Base-by-base conservation (phyloP, 345 rosid genomes). In the Camelina neglecta region DNA sequence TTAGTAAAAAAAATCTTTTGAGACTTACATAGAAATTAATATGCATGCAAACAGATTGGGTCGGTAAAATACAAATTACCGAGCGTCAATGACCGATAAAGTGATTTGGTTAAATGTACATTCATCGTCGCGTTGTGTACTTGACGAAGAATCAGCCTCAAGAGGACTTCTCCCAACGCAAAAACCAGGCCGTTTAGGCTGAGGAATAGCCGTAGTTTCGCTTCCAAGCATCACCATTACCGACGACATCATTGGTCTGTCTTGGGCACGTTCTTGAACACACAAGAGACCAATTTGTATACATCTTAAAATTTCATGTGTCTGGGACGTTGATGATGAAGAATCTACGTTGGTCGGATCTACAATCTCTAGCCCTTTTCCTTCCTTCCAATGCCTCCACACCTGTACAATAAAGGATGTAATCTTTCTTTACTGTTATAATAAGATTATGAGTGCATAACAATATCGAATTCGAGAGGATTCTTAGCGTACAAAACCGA, bases 211-310 rank as follows among this genome's bases (percentile, higher is more conserved):
- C 11, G 11, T 50, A 3, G 58, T 66, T 49, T 66, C 58, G 8
- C 70, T 66, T 49, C 70, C 70, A 12, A 66, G 16, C 70, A 66
- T 66, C 18, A 66, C 16, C 44, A 66, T 31, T 49, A 80, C 90
- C 2, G 85, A 73, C 6, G 89, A 71, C 93, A 90, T 90, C 12
- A 54, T 69, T 16, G 93, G 96, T 59, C 96, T 79, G 21, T 88
- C 90, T 23, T 92, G 89, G 3, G 93, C 87, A 2, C 72, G 80
- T 72, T 88, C 97, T 80, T 90, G 90, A 35, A 92, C 93, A 39
- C 97, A 89, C 54, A 92, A 74, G 4, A 92, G 88, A 6, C 96
- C 97, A 2, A 92, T 89, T 12, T 92, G 89, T 42, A 88, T 72
- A 76, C 97, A 92, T 79, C 92, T 83, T 47, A 86, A 11, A 0